Evolutionary conservation across 164 flowering plant species (phyloP).

Genomic region (Berberis vulgaris): DNA sequence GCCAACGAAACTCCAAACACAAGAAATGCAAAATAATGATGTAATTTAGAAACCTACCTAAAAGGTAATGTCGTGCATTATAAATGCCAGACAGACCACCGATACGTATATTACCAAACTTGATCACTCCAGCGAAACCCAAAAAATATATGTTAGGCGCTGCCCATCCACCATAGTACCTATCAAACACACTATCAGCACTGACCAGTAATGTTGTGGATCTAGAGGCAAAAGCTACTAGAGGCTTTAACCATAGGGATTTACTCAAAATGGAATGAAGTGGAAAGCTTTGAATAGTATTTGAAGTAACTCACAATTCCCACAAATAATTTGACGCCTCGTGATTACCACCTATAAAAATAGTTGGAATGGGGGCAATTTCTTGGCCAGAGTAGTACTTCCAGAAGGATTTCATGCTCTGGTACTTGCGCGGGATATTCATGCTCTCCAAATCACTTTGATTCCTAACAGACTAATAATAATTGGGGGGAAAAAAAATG

Average conservation of each 20-base stretch:
- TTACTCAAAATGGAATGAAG: not conserved
- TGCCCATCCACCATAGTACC: slow-evolving; percentile 97
- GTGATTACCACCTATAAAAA: slow-evolving; percentile 96
- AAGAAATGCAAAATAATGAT: not conserved
- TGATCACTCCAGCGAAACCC: slow-evolving; percentile 90
- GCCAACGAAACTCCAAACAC: not conserved
- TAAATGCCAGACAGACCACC: slow-evolving; percentile 97
- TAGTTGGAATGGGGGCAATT: slow-evolving; percentile 82
- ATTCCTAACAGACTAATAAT: slow-evolving; percentile 77
- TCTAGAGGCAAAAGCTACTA: not conserved
- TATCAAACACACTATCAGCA: slow-evolving; percentile 6
- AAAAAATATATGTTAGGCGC: slow-evolving; percentile 88
- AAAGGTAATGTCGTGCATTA: slow-evolving; percentile 47
- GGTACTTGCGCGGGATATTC: slow-evolving; percentile 55
- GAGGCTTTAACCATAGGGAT: not conserved
- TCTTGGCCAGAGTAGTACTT: slow-evolving; percentile 87
- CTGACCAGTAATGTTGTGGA: not conserved
- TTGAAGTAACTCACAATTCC: slow-evolving; percentile 71
- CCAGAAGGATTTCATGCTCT: slow-evolving; percentile 87
- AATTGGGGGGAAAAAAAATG: not conserved
- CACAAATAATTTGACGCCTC: slow-evolving; percentile 95
- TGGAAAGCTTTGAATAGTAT: not conserved
- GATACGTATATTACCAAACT: slow-evolving; percentile 82
- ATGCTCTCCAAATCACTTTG: slow-evolving; percentile 69
- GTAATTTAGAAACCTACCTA: slow-evolving; percentile 29